phyloP scores from a whole-genome alignment of 2,329 filamentous ascomycete species.

The Stylonectria norvegica region DNA sequence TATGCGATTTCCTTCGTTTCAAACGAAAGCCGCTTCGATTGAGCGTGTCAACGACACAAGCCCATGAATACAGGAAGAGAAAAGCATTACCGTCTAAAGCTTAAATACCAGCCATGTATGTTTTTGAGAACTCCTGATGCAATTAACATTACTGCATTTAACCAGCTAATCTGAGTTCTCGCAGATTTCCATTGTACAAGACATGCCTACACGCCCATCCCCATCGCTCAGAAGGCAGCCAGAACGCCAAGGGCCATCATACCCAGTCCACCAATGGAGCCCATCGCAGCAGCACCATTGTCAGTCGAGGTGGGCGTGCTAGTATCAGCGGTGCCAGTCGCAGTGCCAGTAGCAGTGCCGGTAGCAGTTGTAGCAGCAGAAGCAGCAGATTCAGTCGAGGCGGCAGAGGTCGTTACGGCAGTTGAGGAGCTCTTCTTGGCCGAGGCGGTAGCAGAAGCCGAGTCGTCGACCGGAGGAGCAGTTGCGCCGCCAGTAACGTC shows the following conservation, averaged over 20 bases:
- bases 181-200: too few relatives aligned
- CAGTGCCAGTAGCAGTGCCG: background rate
- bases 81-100: too few relatives aligned
- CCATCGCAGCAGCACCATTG: slow-evolving; percentile 6
- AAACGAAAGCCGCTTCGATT: too few relatives aligned
- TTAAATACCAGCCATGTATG: too few relatives aligned
- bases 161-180: too few relatives aligned
- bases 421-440: background rate
- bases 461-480: slow-evolving; percentile 8
- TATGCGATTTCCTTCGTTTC: too few relatives aligned
- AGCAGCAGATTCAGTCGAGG: background rate
- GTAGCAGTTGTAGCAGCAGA: background rate
- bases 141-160: background rate
- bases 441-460: slow-evolving; percentile 3
- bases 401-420: background rate
- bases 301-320: slow-evolving; percentile 2
- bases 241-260: slow-evolving; percentile 7
- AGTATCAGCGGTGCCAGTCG: background rate
- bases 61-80: too few relatives aligned
- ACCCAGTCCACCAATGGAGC: slow-evolving; percentile 9
- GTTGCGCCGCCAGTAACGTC: slow-evolving; percentile 11
- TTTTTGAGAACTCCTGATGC: background rate
- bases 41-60: too few relatives aligned
- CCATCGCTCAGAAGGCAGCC: slow-evolving; percentile 6
- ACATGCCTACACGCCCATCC: background rate